Base-by-base conservation (phyloP, 2,329 filamentous ascomycete species). In the Nothophoma quercina region DNA sequence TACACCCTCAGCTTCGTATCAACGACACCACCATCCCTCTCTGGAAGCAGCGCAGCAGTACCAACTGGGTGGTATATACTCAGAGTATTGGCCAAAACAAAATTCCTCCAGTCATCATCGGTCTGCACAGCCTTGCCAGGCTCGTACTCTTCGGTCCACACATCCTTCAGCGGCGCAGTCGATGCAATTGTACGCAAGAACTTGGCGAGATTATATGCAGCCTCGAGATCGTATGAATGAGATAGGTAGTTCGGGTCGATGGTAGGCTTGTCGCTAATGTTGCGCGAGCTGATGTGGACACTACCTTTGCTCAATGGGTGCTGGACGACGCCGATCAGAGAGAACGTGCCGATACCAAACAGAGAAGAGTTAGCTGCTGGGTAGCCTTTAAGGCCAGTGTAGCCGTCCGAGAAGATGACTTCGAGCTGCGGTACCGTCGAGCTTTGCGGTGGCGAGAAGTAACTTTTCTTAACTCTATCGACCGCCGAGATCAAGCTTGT, bases 351-450 rank as follows among this genome's bases (percentile, higher is more conserved):
- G n/a, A 61, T 63, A 15, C 68, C 66, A 29, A 63, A 67, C 6
- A 63, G 53, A 1, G 63, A 51, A 1, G 59, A 73, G 39, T 58
- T 74, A 12, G 45, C 53, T 3, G 57, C 55, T 1, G 66, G 66
- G 34, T 70, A 69, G 28, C 74, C 72, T 56, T 73, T 73, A 33
- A 69, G 55, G 13, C 78, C 78, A 1, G 75, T 77, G 61, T 79
- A 80, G 2, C 76, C 76, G 52, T 80, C 77, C 1, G 75, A 76
- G 58, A 80, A 77, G 50, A 79, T 76, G 28, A 78, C 55, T 59
- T 79, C 77, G 1, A 78, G 57, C 51, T 79, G 74, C 0, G 77
- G 75, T 7, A 79, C 69, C n/a, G 56, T 50, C 4, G 56, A 51
- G 45, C 49, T 66, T 25, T 62, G 44, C 2, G 58, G 41, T 9